phyloP scores from a whole-genome alignment of 2,329 filamentous ascomycete species.

The Fusarium subglutinans region DNA sequence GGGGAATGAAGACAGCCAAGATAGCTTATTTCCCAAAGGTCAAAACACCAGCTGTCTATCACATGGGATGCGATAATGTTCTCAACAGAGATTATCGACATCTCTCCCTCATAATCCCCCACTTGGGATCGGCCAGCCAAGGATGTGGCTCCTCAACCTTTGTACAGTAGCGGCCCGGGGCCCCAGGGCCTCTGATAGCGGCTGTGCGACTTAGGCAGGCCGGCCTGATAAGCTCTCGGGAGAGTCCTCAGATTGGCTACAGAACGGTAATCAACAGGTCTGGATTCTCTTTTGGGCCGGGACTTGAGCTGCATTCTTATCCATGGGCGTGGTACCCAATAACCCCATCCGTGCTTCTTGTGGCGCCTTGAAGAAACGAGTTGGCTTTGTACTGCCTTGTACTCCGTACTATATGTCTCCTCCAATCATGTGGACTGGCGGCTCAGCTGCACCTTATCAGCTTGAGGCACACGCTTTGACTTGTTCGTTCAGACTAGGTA shows the following conservation, averaged over 20 bases:
- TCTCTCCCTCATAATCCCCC: constrained; percentile 7
- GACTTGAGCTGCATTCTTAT: constrained; percentile 10
- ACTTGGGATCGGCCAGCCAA: constrained; percentile 25
- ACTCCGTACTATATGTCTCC: neutral
- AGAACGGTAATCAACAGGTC: neutral
- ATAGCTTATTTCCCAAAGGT: neutral
- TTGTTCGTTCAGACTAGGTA: neutral
- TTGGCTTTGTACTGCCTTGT: neutral
- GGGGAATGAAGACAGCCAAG: neutral
- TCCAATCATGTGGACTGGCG: neutral
- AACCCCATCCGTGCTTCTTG: constrained; percentile 26
- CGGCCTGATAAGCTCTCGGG: constrained; percentile 26
- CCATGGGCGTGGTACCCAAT: constrained; percentile 9
- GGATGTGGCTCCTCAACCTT: constrained; percentile 18
- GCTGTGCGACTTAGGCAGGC: constrained; percentile 1
- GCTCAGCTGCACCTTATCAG: neutral
- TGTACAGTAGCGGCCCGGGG: constrained; percentile 19
- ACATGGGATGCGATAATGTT: neutral
- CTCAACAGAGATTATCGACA: neutral
- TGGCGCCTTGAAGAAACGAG: neutral
- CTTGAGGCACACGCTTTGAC: neutral
- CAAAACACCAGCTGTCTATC: neutral
- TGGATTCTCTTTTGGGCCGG: constrained; percentile 1
- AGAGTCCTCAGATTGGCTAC: constrained; percentile 23
- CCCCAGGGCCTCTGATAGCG: constrained; percentile 25